Conservation (phyloP, 2,329 filamentous ascomycete genomes). For the Fusarium buxicola region DNA sequence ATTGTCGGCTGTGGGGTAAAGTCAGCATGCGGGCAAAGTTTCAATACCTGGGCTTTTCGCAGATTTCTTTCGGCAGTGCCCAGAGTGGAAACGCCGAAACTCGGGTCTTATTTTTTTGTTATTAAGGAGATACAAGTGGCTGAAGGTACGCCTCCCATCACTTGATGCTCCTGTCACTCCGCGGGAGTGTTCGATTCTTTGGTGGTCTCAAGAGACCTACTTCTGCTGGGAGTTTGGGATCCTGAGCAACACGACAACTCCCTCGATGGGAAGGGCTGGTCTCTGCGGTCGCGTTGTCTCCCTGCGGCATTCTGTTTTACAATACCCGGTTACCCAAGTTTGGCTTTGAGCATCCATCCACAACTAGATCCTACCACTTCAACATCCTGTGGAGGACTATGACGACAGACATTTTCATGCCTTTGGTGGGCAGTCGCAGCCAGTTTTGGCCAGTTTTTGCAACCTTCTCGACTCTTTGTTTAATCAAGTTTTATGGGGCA, state of each 20-base stretch:
- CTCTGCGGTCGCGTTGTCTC: constrained; percentile 44
- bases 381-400: constrained; percentile 43
- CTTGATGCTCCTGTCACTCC: constrained; percentile 38
- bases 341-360: constrained; percentile 42
- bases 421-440: constrained; percentile 32
- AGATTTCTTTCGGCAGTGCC: constrained; percentile 17
- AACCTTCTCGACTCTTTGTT: constrained; percentile 47
- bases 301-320: constrained; percentile 43
- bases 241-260: constrained; percentile 42
- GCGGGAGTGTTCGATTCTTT: constrained; percentile 38
- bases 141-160: constrained; percentile 15
- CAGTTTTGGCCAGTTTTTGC: constrained; percentile 36
- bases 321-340: constrained; percentile 44
- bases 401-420: constrained; percentile 33
- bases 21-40: constrained; percentile 17
- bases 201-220: constrained; percentile 32
- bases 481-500: constrained; percentile 41
- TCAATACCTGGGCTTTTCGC: constrained; percentile 7
- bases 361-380: constrained; percentile 44
- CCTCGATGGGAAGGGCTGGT: constrained; percentile 45
- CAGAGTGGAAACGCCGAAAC: constrained; percentile 6
- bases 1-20: constrained; percentile 29
- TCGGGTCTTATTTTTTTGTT: constrained; percentile 35
- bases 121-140: constrained; percentile 30
- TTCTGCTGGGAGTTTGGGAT: constrained; percentile 35